These are phyloP conservation scores for Penicillium chermesinum DNA, from an alignment of 495 filamentous ascomycete species.

Conservation along the genomic window DNA sequence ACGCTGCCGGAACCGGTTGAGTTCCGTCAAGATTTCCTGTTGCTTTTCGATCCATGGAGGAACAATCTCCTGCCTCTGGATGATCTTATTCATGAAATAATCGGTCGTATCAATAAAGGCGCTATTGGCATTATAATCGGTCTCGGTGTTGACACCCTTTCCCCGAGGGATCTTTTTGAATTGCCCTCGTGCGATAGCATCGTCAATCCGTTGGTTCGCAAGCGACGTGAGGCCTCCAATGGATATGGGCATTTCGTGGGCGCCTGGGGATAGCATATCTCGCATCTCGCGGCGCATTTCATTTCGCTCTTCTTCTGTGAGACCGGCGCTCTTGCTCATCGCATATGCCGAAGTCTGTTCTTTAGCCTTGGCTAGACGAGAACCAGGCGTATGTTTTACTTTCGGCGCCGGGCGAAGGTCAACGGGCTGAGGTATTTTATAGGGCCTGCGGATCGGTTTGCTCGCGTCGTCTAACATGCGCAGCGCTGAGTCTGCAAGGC, in stretches of 20 bases:
- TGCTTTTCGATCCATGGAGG: constrained; percentile 87
- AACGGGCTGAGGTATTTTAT: constrained; percentile 52
- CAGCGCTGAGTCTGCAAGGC: constrained; percentile 65
- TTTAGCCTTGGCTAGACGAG: constrained; percentile 67
- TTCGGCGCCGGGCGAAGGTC: constrained; percentile 56
- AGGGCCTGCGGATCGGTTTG: constrained; percentile 59
- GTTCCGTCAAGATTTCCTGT: constrained; percentile 73
- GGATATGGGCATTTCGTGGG: constrained; percentile 69
- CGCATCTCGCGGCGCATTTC: constrained; percentile 65
- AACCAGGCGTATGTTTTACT: constrained; percentile 42
- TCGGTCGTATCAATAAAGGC: constrained; percentile 96
- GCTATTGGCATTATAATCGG: constrained; percentile 75
- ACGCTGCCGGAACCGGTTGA: constrained; percentile 64
- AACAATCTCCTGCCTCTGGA: constrained; percentile 76
- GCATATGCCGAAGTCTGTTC: constrained; percentile 73
- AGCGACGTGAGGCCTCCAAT: constrained; percentile 74
- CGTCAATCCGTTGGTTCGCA: constrained; percentile 90
- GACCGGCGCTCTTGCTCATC: constrained; percentile 50
- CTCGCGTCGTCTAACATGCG: constrained; percentile 84
- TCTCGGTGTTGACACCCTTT: constrained; percentile 60
- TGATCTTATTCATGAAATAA: constrained; percentile 98
- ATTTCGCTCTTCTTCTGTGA: constrained; percentile 67
- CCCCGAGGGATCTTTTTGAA: constrained; percentile 86
- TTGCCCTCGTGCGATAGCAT: constrained; percentile 86
- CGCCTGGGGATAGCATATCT: constrained; percentile 71